These are phyloP conservation scores for Evernia prunastri DNA, from an alignment of 495 filamentous ascomycete species.

Conservation along the genomic window DNA sequence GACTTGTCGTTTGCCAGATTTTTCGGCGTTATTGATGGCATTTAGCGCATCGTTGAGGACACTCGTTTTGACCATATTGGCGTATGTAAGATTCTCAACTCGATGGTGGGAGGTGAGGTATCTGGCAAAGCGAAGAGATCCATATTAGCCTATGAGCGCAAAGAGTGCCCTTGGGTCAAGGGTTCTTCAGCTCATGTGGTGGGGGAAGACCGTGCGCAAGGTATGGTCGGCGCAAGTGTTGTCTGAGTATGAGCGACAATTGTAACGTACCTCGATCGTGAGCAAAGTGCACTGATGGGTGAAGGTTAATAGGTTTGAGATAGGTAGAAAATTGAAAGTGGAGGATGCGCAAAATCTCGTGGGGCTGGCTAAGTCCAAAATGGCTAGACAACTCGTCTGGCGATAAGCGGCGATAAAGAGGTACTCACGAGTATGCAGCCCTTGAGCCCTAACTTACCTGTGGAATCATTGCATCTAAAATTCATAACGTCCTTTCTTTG, in stretches of 20 bases:
- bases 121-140: conserved; percentile 45
- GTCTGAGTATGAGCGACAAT: not conserved
- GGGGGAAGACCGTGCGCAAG: not conserved
- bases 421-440: not conserved
- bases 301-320: not conserved
- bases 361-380: conserved; percentile 1
- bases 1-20: conserved; percentile 96
- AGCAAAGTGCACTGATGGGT: not conserved
- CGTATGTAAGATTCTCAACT: conserved; percentile 81
- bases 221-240: not conserved
- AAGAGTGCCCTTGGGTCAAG: conserved; percentile 85
- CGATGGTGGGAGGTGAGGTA: conserved; percentile 65
- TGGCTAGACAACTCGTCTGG: conserved; percentile 9
- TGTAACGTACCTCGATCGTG: conserved; percentile 15
- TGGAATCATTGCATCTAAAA: no score
- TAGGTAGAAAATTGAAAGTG: not conserved
- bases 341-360: conserved; percentile 1
- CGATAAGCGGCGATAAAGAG: conserved; percentile 1
- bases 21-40: conserved; percentile 99
- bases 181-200: conserved; percentile 55
- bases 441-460: no score
- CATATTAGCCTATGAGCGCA: conserved; percentile 79
- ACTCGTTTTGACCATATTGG: conserved; percentile 95
- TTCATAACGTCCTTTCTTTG: no score
- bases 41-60: conserved; percentile 99